Evolutionary conservation across 345 rosid species (phyloP), one percentile per base, ranked within the genome.

Genomic region (Syzygium jambos): DNA sequence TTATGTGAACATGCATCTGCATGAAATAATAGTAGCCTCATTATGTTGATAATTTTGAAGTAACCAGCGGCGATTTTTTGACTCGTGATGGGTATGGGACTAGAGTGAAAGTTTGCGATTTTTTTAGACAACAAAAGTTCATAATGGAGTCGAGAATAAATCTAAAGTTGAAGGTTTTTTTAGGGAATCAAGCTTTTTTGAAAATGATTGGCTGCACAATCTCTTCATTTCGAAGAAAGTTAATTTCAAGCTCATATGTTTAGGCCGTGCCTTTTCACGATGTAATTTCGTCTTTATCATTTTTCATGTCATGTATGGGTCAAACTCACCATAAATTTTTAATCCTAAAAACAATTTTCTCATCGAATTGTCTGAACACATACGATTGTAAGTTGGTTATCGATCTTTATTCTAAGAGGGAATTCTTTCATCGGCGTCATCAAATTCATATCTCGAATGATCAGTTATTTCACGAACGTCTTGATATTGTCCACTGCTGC

Each of bases 11-110:
- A 6, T 63, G 30, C 21, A 15, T 29, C 1, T 63, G 5, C 17
- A 63, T 29, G 41, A 4, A 63, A 29, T 21, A 29, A 15, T 2
- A 0, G 1, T 0, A 4, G 2, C 17, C 77, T 29, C 5, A 4
- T 1, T 8, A 63, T 29, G 13, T 16, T 34, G 46, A 30, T 34
- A 34, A 34, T 68, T 8, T 68, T 68, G 46, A 34, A 68, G 9
- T 16, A 30, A 68, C 16, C 22, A 34, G 4, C 4, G 17, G 12
- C 43, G 8, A 6, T 65, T 65, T 65, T 30, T 65, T 15, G 7
- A 16, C 12, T 1, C 0, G 5, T 22, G 11, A 30, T 6, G 9
- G 16, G 17, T 68, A 30, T 68, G 23, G 21, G 23, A 16, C 12
- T 30, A 30, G 6, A 68, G 41, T 21, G 3, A 16, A 30, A 68